Evolutionary conservation across 2,329 filamentous ascomycete species (phyloP).

Genomic region (Alternaria incomplexa): DNA sequence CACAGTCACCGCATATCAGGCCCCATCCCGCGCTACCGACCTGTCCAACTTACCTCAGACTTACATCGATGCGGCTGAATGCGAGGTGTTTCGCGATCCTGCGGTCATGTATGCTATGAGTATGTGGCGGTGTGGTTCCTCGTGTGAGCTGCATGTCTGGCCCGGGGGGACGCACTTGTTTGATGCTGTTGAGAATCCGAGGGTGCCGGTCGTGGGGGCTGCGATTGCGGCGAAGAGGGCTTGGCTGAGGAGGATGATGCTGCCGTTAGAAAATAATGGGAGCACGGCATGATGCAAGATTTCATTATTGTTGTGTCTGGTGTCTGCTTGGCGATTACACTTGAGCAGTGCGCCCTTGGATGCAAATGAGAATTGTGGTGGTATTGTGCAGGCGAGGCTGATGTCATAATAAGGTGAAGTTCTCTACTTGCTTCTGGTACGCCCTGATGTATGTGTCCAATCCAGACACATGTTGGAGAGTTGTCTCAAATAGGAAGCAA

Average conservation of each 20-base stretch:
- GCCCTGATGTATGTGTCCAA: too few species aligned
- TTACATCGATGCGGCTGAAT: slow-evolving; percentile 27
- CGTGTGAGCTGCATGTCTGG: slow-evolving; percentile 28
- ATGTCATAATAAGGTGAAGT: too few species aligned
- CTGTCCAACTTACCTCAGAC: slow-evolving; percentile 19
- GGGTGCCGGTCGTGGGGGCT: slow-evolving; percentile 6
- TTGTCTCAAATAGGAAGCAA: too few species aligned
- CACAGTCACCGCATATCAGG: slow-evolving; percentile 18
- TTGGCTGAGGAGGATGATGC: neutral
- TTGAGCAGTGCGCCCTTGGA: too few species aligned
- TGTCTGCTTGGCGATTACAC: too few species aligned
- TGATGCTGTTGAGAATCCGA: slow-evolving; percentile 17
- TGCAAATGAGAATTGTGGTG: too few species aligned
- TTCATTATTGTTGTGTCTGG: too few species aligned
- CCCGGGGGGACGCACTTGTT: slow-evolving; percentile 20
- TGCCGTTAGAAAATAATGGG: neutral
- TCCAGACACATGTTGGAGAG: too few species aligned
- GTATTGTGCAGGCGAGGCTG: too few species aligned
- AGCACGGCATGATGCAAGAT: neutral
- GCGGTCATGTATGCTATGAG: slow-evolving; percentile 18
- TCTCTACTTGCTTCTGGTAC: too few species aligned
- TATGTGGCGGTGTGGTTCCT: slow-evolving; percentile 25
- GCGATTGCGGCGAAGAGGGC: slow-evolving; percentile 6
- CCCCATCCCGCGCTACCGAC: slow-evolving; percentile 15
- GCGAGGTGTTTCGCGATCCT: slow-evolving; percentile 27